These are phyloP conservation scores for Pythium apleroticum DNA, from an alignment of 352 stramenopile genomes.

Conservation along the genomic window DNA sequence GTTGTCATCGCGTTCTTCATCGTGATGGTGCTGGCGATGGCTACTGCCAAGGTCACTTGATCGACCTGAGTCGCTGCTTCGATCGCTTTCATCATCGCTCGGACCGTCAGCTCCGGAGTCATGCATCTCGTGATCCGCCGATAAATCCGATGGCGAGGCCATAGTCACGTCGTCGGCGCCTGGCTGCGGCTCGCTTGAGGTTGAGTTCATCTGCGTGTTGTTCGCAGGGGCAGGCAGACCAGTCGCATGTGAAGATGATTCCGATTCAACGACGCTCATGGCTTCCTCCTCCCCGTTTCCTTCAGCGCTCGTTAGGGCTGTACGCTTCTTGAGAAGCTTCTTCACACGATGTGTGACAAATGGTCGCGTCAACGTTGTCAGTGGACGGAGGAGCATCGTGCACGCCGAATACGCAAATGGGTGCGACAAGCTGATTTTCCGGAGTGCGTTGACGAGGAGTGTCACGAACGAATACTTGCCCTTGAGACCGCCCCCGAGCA, in stretches of 20 bases:
- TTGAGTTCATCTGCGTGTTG: background rate
- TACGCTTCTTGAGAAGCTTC: constrained; percentile 61
- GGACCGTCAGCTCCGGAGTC: constrained; percentile 41
- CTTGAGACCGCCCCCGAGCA: constrained; percentile 60
- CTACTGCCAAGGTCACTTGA: constrained; percentile 42
- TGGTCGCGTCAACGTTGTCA: constrained; percentile 76
- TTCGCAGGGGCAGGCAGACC: background rate
- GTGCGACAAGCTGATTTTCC: constrained; percentile 77
- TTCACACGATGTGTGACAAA: constrained; percentile 78
- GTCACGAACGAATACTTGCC: constrained; percentile 79
- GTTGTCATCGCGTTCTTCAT: constrained; percentile 47
- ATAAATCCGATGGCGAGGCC: constrained; percentile 45
- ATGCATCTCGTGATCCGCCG: constrained; percentile 58
- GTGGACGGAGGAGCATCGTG: constrained; percentile 75
- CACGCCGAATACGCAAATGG: constrained; percentile 74
- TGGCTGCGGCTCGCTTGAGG: background rate
- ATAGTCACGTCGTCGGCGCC: constrained; percentile 67
- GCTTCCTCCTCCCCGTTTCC: background rate
- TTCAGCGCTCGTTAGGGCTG: background rate
- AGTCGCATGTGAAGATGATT: background rate
- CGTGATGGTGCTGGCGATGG: constrained; percentile 26
- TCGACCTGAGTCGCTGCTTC: constrained; percentile 55
- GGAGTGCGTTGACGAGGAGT: constrained; percentile 69
- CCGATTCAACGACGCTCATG: background rate
- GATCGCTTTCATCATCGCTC: constrained; percentile 55